Conservation (phyloP, 176 grass and related monocot species). For the Oryza officinalis region DNA sequence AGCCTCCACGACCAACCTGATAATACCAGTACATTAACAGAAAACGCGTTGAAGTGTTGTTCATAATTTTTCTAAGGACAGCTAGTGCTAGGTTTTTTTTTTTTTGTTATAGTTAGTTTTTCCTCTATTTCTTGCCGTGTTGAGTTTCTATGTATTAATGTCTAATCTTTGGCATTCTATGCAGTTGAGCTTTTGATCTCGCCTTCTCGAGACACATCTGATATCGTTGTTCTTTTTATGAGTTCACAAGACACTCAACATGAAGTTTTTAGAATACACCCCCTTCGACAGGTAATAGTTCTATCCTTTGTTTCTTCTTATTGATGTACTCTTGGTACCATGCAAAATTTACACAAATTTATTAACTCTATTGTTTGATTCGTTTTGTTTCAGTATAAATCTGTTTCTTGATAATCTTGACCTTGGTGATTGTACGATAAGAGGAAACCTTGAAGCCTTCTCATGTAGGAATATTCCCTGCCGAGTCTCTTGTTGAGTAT, state of each 20-base stretch:
- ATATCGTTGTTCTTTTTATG: neutral
- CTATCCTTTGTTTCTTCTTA: neutral
- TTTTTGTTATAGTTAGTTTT: neutral
- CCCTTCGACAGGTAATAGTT: constrained; percentile 72
- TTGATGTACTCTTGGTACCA: neutral
- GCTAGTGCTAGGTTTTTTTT: neutral
- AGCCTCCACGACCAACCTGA: neutral
- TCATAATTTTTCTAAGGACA: neutral
- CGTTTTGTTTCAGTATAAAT: constrained; percentile 50
- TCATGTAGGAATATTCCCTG: constrained; percentile 44
- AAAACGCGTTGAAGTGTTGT: neutral
- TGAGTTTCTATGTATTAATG: neutral
- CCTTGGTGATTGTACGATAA: constrained; percentile 70
- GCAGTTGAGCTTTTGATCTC: constrained; percentile 34
- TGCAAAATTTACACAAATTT: neutral
- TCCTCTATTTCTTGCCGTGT: neutral
- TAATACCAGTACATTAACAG: too few species aligned
- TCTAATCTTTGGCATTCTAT: neutral
- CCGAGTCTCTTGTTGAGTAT: neutral
- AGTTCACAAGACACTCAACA: constrained; percentile 36
- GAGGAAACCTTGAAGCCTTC: constrained; percentile 75
- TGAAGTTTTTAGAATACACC: constrained; percentile 99
- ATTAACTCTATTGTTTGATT: neutral
- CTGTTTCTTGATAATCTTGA: constrained; percentile 72
- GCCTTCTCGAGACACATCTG: neutral